Evolutionary conservation across 495 filamentous ascomycete genomes (phyloP).

Genomic region (Alectoria sarmentosa): DNA sequence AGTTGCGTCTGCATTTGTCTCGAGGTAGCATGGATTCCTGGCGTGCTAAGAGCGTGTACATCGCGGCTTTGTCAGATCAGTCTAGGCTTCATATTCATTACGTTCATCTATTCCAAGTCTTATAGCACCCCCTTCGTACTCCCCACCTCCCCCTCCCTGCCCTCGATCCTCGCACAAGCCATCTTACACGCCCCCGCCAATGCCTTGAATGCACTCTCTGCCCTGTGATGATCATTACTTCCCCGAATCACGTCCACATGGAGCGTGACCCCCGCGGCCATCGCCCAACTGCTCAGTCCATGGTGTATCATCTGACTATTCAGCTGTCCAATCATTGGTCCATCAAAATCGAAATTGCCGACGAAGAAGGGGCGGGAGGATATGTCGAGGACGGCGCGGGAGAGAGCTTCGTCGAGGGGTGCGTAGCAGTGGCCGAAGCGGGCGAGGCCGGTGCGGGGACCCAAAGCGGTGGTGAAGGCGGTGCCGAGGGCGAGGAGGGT

Average conservation of each 20-base stretch:
- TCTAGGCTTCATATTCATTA: background rate
- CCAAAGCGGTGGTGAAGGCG: slow-evolving; percentile 74
- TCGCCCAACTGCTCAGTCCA: slow-evolving; percentile 87
- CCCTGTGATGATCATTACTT: slow-evolving; percentile 91
- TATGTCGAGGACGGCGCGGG: slow-evolving; percentile 88
- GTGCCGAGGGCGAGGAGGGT: slow-evolving; percentile 82
- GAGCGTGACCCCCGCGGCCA: slow-evolving; percentile 81
- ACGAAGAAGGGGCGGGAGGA: slow-evolving; percentile 84
- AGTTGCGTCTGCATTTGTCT: background rate
- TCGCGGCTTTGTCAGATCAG: background rate
- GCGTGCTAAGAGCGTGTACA: background rate
- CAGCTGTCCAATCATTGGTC: slow-evolving; percentile 89
- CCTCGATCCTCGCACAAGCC: slow-evolving; percentile 66
- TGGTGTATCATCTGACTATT: slow-evolving; percentile 97
- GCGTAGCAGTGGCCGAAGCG: slow-evolving; percentile 88
- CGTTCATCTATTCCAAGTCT: background rate
- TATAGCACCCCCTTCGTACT: slow-evolving; percentile 89
- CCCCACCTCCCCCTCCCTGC: slow-evolving; percentile 81
- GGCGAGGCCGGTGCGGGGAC: slow-evolving; percentile 67
- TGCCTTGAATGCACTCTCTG: slow-evolving; percentile 97
- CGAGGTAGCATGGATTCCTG: background rate
- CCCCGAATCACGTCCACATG: slow-evolving; percentile 87
- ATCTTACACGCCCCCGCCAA: slow-evolving; percentile 73
- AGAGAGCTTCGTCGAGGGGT: slow-evolving; percentile 91
- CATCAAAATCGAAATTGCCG: slow-evolving; percentile 68